These are phyloP conservation scores for Calocybe cyanea DNA, from an alignment of 768 basidiomycete species.

Conservation along the genomic window DNA sequence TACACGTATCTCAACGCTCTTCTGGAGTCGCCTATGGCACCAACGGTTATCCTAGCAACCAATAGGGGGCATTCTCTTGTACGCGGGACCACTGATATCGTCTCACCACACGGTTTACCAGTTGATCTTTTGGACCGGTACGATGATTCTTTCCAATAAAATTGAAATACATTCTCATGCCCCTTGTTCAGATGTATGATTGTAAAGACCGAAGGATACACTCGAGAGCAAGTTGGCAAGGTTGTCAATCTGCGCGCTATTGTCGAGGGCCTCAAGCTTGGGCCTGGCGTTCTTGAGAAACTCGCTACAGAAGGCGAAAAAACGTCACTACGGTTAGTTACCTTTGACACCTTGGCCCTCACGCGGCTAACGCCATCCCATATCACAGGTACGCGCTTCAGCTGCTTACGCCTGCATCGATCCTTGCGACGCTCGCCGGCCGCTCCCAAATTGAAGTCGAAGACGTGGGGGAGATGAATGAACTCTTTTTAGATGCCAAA, in stretches of 20 bases:
- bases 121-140: conserved; percentile 92
- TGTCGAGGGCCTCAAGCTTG: conserved; percentile 80
- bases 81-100: conserved; percentile 88
- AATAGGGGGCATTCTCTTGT: conserved; percentile 93
- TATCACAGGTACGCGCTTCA: conserved; percentile 79
- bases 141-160: conserved; percentile 10
- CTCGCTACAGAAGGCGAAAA: conserved; percentile 80
- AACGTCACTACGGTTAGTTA: conserved; percentile 71
- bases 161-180: conserved; percentile 4
- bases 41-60: conserved; percentile 95
- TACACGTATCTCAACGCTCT: conserved; percentile 98
- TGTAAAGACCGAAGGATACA: conserved; percentile 86
- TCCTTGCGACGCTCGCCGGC: conserved; percentile 75
- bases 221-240: conserved; percentile 77
- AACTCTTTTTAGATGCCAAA: conserved; percentile 94
- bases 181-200: conserved; percentile 80
- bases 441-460: conserved; percentile 80
- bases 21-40: conserved; percentile 94
- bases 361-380: background rate
- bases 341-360: background rate
- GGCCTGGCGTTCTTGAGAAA: conserved; percentile 71
- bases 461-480: conserved; percentile 91
- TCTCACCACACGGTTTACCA: conserved; percentile 91
- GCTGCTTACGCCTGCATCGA: conserved; percentile 85
- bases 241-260: conserved; percentile 85